Evolutionary conservation across 805 yeast genomes (phyloP).

Genomic region (Candida berthetii): DNA sequence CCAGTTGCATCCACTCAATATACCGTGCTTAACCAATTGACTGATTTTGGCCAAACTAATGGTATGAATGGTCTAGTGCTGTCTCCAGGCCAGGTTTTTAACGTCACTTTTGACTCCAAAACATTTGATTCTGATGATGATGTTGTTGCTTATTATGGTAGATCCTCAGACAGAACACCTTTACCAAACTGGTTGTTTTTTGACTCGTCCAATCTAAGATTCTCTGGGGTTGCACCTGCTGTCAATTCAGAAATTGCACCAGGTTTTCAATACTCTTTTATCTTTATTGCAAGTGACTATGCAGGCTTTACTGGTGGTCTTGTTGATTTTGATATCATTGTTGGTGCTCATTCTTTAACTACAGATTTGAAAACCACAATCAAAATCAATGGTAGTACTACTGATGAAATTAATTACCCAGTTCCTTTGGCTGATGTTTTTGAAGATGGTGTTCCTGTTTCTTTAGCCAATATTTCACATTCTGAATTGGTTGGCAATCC

Average conservation of each 20-base stretch:
- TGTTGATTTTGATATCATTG: conserved; percentile 62
- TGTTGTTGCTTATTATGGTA: conserved; percentile 70
- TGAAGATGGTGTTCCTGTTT: conserved; percentile 53
- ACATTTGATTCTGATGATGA: conserved; percentile 51
- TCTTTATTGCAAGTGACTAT: conserved; percentile 75
- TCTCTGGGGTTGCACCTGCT: conserved; percentile 84
- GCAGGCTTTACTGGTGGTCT: conserved; percentile 67
- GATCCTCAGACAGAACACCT: conserved; percentile 77
- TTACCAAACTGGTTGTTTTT: conserved; percentile 87
- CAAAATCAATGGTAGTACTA: conserved; percentile 62
- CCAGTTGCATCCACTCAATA: conserved; percentile 38
- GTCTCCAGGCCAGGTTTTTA: conserved; percentile 61
- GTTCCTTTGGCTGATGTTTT: conserved; percentile 61
- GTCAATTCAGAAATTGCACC: conserved; percentile 88
- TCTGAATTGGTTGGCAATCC: conserved; percentile 50
- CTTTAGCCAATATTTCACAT: conserved; percentile 45
- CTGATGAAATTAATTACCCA: conserved; percentile 42
- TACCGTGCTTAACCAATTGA: conserved; percentile 46
- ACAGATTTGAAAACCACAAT: conserved; percentile 54
- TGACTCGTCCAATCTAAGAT: conserved; percentile 53
- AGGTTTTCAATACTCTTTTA: conserved; percentile 60
- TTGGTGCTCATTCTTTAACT: conserved; percentile 85
- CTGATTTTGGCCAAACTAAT: conserved; percentile 66
- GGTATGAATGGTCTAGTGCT: conserved; percentile 72
- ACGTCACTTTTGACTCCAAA: conserved; percentile 53